Evolutionary conservation across 306 rosid species (phyloP), one percentile per base, ranked within the genome.

Genomic region (Myrica gale): DNA sequence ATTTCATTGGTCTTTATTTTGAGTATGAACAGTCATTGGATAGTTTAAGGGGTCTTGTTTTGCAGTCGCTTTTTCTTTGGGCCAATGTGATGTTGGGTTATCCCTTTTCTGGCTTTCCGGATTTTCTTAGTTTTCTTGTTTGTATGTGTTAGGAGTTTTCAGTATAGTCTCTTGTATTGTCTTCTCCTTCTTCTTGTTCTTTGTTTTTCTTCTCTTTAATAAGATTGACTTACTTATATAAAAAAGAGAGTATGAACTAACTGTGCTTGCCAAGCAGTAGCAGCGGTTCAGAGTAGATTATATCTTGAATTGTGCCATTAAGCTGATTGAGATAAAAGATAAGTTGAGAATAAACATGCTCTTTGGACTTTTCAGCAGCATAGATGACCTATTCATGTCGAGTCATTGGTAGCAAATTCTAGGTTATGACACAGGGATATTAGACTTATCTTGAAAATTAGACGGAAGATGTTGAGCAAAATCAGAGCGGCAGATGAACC

Each of bases 271-370:
- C 57, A 37, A n/a, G 75, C 46, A 46, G 75, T 32, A 44, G 66
- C 46, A 39, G 10, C 60, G 52, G 48, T 41, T 50, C 19, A 7
- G 62, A 54, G 50, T 77, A 48, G 69, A 15, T 69, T 73, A 21
- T 72, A 73, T 74, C 42, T 83, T 71, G 80, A 65, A 71, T 68
- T 77, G 53, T 53, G 69, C 26, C 47, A 71, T 72, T 19, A 81
- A 51, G 68, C 47, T 56, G 41, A 77, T 11, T 6, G 6, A 5
- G 42, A 67, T n/a, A 65, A 75, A 12, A 9, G 42, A 20, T 1
- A 8, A 6, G 17, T 2, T 43, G 17, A 39, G 2, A 65, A 65
- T 9, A 9, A 48, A 10, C 52, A 48, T 2, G 15, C 52, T 48
- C 52, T 48, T 48, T 48, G 52, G 12, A 48, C 9, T 9, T 1